Percentiles rank a stretch among this genome's conserved stretches.
These are phyloP conservation scores for Saccharomycopsis javanensis DNA, from an alignment of 805 yeast genomes.

Conservation along the genomic window DNA sequence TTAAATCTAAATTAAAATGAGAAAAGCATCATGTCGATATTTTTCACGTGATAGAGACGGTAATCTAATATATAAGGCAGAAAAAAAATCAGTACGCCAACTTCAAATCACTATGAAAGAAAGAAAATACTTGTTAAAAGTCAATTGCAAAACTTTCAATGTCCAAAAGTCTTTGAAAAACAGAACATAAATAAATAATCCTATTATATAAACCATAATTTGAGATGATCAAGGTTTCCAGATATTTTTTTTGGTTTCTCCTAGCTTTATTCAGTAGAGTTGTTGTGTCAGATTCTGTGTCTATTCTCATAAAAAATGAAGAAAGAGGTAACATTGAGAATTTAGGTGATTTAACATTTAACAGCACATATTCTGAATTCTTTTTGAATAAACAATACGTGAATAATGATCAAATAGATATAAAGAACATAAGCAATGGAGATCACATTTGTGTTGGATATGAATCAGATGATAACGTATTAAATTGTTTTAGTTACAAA, in stretches of 20 bases:
- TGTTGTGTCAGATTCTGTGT: not conserved
- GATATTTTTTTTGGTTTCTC: not conserved
- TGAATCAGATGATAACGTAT: not conserved
- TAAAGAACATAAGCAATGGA: not conserved
- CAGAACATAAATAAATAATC: no score
- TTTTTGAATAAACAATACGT: not conserved
- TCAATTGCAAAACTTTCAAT: no score
- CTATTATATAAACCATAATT: no score
- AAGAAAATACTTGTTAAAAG: no score
- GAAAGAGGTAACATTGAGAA: not conserved
- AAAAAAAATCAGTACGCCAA: no score
- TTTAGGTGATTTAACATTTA: constrained; percentile 2
- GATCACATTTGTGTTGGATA: constrained; percentile 8
- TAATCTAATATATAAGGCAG: no score
- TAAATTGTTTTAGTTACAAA: constrained; percentile 11
- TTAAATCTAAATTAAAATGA: no score
- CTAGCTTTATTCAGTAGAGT: not conserved
- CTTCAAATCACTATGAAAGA: no score
- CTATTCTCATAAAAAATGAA: not conserved
- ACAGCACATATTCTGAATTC: not conserved
- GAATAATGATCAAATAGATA: not conserved
- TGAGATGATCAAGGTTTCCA: not conserved
- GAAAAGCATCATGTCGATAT: no score
- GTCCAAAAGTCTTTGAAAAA: no score
- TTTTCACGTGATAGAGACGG: no score